A percentile compares a stretch with the other conserved stretches of the same genome.
Conservation (phyloP, 1,139 yeast genomes). For the Blastobotrys apis region DNA sequence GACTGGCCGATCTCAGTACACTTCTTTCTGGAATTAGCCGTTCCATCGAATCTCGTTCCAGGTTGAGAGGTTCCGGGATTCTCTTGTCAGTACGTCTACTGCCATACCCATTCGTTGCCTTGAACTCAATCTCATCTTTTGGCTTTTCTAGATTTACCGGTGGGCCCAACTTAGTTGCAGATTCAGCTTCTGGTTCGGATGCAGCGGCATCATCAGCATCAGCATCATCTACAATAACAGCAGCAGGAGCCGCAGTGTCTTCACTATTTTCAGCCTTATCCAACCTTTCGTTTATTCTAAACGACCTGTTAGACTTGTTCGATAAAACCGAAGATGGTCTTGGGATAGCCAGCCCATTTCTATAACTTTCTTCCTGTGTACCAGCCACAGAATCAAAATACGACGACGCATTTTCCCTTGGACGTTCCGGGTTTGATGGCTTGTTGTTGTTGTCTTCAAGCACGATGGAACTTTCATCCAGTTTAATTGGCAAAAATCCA, state of each 20-base stretch:
- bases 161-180: constrained; percentile 1
- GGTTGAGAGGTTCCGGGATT: constrained; percentile 4
- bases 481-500: constrained; percentile 20
- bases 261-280: too few species aligned
- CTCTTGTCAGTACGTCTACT: constrained; percentile 5
- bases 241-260: too few species aligned
- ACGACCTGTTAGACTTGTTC: constrained; percentile 7
- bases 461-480: constrained; percentile 14
- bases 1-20: constrained; percentile 18
- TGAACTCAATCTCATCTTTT: too few species aligned
- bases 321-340: constrained; percentile 6
- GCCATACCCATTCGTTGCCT: background rate
- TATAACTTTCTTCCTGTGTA: background rate
- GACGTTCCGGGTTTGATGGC: background rate
- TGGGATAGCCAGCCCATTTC: background rate
- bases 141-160: background rate
- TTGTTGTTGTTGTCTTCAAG: constrained; percentile 3
- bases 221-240: background rate
- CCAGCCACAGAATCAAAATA: constrained; percentile 8
- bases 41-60: constrained; percentile 8
- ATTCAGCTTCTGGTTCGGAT: background rate
- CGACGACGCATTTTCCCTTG: constrained; percentile 6
- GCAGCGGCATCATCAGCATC: too few species aligned
- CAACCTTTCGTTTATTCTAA: too few species aligned
- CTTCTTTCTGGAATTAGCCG: constrained; percentile 23